These are phyloP conservation scores for Mycena vulgaris DNA, from an alignment of 768 basidiomycete species.

Conservation along the genomic window DNA sequence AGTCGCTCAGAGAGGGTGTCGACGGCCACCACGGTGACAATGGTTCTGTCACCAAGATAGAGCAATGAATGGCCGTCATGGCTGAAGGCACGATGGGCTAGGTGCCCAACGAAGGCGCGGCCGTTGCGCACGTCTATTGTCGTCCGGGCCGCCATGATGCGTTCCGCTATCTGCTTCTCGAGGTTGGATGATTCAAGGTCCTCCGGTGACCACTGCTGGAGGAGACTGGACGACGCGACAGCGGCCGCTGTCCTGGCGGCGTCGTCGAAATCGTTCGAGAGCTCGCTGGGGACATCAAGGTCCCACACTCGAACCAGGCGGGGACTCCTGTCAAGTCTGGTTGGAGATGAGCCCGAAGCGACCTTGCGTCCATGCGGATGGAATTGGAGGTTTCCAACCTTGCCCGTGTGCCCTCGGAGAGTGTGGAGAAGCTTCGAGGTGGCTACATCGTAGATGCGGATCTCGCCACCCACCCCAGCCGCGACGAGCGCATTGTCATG, in stretches of 20 bases:
- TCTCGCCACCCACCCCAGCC: neutral
- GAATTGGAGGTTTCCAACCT: slow-evolving; percentile 4
- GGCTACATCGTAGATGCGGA: slow-evolving; percentile 13
- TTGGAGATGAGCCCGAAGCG: neutral
- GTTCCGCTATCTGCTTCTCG: neutral
- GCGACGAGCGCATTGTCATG: slow-evolving; percentile 3
- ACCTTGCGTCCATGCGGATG: slow-evolving; percentile 20
- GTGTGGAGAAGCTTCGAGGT: slow-evolving; percentile 11
- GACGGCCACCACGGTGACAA: slow-evolving; percentile 5
- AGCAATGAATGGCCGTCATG: slow-evolving; percentile 23
- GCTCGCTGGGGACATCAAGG: neutral
- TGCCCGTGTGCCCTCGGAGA: neutral
- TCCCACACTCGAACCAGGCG: neutral
- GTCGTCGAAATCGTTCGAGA: neutral
- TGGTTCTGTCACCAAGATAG: neutral
- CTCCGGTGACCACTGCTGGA: neutral
- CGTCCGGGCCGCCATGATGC: neutral
- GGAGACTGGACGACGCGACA: neutral
- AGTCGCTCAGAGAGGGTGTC: slow-evolving; percentile 10
- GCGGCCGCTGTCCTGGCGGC: neutral
- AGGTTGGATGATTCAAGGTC: slow-evolving; percentile 4
- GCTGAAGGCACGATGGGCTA: slow-evolving; percentile 18
- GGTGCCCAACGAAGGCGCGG: neutral
- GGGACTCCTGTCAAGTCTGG: neutral
- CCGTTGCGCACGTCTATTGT: slow-evolving; percentile 6